Percentiles rank a stretch among this genome's conserved stretches.
Conservation (phyloP, 805 yeast genomes). For the Saturnispora ahearnii region DNA sequence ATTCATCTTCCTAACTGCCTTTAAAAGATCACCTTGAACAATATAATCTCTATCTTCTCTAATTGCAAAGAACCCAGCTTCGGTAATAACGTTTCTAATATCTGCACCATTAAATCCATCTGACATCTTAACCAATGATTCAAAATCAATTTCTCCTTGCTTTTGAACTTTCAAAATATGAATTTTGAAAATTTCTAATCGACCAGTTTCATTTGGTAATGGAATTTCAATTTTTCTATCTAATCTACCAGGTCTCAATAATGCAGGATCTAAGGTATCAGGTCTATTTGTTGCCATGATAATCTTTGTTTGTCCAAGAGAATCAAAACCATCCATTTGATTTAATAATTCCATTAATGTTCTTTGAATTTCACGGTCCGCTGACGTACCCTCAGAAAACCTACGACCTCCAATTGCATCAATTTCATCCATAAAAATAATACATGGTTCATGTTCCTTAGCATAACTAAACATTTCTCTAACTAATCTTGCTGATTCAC, state of each 20-base stretch:
- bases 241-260: slow-evolving; percentile 95
- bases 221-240: slow-evolving; percentile 96
- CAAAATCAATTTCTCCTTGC: slow-evolving; percentile 74
- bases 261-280: slow-evolving; percentile 87
- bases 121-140: slow-evolving; percentile 72
- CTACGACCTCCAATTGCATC: slow-evolving; percentile 99
- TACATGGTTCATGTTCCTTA: slow-evolving; percentile 85
- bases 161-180: slow-evolving; percentile 89
- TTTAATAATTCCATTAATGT: slow-evolving; percentile 95
- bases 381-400: slow-evolving; percentile 98
- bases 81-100: slow-evolving; percentile 88
- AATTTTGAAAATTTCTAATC: slow-evolving; percentile 81
- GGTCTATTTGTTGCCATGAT: slow-evolving; percentile 97
- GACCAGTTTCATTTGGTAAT: slow-evolving; percentile 87
- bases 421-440: slow-evolving; percentile 91
- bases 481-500: slow-evolving; percentile 94
- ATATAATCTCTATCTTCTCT: slow-evolving; percentile 96
- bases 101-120: slow-evolving; percentile 98
- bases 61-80: slow-evolving; percentile 94
- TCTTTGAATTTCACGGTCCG: slow-evolving; percentile 98
- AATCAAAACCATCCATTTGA: slow-evolving; percentile 99
- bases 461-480: slow-evolving; percentile 95
- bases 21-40: slow-evolving; percentile 87
- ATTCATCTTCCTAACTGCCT: slow-evolving; percentile 95
- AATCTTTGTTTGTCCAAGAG: slow-evolving; percentile 84